A percentile compares a stretch with the other conserved stretches of the same genome.
phyloP scores from a whole-genome alignment of 1,139 yeast species.

The Suhomyces anneliseae region DNA sequence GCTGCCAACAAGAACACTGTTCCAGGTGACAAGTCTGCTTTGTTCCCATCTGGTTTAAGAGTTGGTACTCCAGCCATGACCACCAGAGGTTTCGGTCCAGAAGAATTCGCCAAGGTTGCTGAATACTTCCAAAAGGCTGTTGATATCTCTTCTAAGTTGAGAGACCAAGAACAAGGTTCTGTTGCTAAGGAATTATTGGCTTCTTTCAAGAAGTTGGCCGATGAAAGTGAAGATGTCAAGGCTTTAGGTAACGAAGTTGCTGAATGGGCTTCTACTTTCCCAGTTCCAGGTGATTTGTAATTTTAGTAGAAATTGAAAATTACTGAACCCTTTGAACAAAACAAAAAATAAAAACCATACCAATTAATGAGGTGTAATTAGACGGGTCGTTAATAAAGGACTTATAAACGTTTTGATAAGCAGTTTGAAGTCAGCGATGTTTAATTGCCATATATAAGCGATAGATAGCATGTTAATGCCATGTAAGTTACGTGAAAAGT shows the following conservation, averaged over 20 bases:
- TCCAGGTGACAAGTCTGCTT: conserved; percentile 94
- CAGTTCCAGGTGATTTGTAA: conserved; percentile 75
- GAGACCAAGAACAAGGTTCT: conserved; percentile 57
- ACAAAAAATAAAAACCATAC: no score
- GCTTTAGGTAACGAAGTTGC: conserved; percentile 62
- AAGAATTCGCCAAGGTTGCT: conserved; percentile 77
- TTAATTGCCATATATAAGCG: no score
- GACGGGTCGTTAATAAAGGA: not conserved
- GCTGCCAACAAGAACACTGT: conserved; percentile 96
- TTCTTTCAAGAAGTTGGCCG: conserved; percentile 64
- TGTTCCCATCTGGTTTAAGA: conserved; percentile 94
- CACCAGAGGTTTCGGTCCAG: conserved; percentile 84
- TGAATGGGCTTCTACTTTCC: conserved; percentile 65
- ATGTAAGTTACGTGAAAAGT: no score
- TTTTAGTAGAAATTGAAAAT: not conserved
- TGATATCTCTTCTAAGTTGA: conserved; percentile 59
- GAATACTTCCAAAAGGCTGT: conserved; percentile 79
- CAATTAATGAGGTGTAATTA: not conserved
- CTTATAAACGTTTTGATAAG: no score
- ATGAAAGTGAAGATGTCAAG: conserved; percentile 56
- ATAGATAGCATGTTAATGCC: no score
- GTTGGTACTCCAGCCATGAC: conserved; percentile 99
- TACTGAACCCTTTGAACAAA: not conserved
- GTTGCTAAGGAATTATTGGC: conserved; percentile 64
- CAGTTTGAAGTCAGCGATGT: no score